These are phyloP conservation scores for Truncatella angustata DNA, from an alignment of 2,329 filamentous ascomycete species.

Conservation along the genomic window DNA sequence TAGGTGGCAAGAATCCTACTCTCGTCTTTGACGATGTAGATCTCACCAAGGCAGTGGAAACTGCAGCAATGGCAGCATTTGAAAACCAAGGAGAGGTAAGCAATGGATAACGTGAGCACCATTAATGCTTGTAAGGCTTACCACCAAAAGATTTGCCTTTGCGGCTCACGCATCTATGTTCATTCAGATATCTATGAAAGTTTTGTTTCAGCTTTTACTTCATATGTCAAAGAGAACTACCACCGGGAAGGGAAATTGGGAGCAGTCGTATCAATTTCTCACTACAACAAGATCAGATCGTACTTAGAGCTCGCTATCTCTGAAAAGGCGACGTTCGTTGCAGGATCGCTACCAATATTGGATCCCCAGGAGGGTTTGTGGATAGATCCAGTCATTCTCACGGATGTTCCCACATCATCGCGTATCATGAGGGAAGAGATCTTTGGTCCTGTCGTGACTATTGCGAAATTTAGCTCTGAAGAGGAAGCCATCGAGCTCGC, in stretches of 20 bases:
- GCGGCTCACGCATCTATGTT: slow-evolving; percentile 48
- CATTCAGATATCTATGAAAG: slow-evolving; percentile 45
- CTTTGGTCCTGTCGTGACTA: slow-evolving; percentile 40
- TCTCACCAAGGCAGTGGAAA: slow-evolving; percentile 53
- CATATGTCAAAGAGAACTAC: slow-evolving; percentile 21
- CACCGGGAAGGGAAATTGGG: slow-evolving; percentile 21
- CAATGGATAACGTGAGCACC: neutral
- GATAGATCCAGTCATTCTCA: slow-evolving; percentile 26
- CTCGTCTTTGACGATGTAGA: slow-evolving; percentile 53
- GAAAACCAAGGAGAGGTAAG: slow-evolving; percentile 31
- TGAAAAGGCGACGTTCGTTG: slow-evolving; percentile 21
- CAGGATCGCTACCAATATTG: slow-evolving; percentile 18
- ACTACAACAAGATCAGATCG: slow-evolving; percentile 25
- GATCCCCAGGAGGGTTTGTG: slow-evolving; percentile 22
- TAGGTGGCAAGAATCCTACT: slow-evolving; percentile 51
- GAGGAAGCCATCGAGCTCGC: slow-evolving; percentile 24
- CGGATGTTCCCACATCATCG: slow-evolving; percentile 20
- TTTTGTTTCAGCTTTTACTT: slow-evolving; percentile 21
- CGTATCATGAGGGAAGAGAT: slow-evolving; percentile 36
- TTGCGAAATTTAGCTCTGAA: slow-evolving; percentile 33
- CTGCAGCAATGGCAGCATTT: slow-evolving; percentile 26
- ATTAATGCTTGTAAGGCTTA: neutral
- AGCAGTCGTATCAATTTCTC: slow-evolving; percentile 26
- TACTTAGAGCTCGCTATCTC: slow-evolving; percentile 23
- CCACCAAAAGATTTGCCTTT: slow-evolving; percentile 26